These are phyloP conservation scores for Talaromyces islandicus DNA, from an alignment of 2,329 filamentous ascomycete species.

Conservation along the genomic window DNA sequence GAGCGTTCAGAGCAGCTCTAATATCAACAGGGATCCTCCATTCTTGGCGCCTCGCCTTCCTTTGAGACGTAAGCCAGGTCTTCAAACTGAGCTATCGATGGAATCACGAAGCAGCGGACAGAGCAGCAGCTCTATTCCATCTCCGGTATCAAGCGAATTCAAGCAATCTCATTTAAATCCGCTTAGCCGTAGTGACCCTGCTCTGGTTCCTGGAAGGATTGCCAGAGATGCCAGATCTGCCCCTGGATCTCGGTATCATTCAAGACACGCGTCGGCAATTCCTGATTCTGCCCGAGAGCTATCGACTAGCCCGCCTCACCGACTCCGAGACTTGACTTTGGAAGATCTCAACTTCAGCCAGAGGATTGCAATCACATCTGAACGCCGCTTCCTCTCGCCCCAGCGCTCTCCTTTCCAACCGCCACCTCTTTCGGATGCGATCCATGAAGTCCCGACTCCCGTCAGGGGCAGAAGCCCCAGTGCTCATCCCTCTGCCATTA, in stretches of 20 bases:
- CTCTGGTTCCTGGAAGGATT: conserved; percentile 17
- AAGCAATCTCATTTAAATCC: conserved; percentile 19
- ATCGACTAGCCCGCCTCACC: not conserved
- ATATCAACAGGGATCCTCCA: conserved; percentile 7
- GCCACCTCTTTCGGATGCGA: not conserved
- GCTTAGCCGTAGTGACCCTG: conserved; percentile 28
- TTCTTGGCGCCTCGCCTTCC: conserved; percentile 12
- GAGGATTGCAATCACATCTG: not conserved
- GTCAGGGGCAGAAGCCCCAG: not conserved
- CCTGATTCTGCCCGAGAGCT: not conserved
- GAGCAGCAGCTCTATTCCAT: conserved; percentile 19
- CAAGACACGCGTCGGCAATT: conserved; percentile 15
- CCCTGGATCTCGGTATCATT: conserved; percentile 19
- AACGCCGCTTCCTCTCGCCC: not conserved
- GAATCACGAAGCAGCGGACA: conserved; percentile 23
- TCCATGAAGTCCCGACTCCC: not conserved
- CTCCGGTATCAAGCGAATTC: conserved; percentile 25
- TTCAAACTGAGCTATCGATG: conserved; percentile 23
- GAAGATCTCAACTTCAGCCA: not conserved
- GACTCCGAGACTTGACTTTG: not conserved
- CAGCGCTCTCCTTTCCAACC: not conserved
- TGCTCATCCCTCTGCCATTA: conserved; percentile 27
- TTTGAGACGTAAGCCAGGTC: conserved; percentile 10
- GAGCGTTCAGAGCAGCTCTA: conserved; percentile 12
- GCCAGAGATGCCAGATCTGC: conserved; percentile 18